These are phyloP conservation scores for Crithidia sp. DNA, from an alignment of 208 protist genomes.

Conservation along the genomic window DNA sequence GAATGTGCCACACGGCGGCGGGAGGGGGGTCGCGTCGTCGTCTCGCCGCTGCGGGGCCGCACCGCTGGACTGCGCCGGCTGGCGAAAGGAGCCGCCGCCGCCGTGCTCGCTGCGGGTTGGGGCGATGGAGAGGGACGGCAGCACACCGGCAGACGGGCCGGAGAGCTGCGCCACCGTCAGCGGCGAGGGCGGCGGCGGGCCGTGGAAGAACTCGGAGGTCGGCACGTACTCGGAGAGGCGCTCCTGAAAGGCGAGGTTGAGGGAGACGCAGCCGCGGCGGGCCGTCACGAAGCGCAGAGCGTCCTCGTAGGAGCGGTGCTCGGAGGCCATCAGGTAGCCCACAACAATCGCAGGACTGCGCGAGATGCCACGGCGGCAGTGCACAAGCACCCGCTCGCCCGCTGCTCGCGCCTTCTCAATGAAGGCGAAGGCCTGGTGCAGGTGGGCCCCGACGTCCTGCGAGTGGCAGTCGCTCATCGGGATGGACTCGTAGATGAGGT, in stretches of 20 bases:
- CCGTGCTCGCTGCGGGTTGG: slow-evolving; percentile 5
- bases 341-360: slow-evolving; percentile 80
- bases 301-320: slow-evolving; percentile 54
- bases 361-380: slow-evolving; percentile 85
- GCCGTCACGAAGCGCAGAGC: slow-evolving; percentile 53
- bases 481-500: slow-evolving; percentile 56
- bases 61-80: not conserved
- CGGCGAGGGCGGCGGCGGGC: not conserved
- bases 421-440: slow-evolving; percentile 74
- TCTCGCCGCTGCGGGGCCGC: not conserved
- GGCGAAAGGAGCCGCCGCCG: not conserved
- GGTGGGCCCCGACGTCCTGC: slow-evolving; percentile 54
- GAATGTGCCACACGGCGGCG: not conserved
- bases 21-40: not conserved
- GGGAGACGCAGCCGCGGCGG: slow-evolving; percentile 68
- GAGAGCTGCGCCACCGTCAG: not conserved
- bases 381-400: slow-evolving; percentile 68
- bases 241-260: slow-evolving; percentile 85
- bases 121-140: slow-evolving; percentile 7
- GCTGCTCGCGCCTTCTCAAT: slow-evolving; percentile 56
- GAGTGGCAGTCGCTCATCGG: slow-evolving; percentile 76
- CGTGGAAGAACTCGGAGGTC: slow-evolving; percentile 25
- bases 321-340: slow-evolving; percentile 82
- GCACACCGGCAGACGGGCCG: not conserved
- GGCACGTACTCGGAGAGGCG: slow-evolving; percentile 47